Evolutionary conservation across 805 yeast genomes (phyloP).

Genomic region (Ogataea haglerorum): DNA sequence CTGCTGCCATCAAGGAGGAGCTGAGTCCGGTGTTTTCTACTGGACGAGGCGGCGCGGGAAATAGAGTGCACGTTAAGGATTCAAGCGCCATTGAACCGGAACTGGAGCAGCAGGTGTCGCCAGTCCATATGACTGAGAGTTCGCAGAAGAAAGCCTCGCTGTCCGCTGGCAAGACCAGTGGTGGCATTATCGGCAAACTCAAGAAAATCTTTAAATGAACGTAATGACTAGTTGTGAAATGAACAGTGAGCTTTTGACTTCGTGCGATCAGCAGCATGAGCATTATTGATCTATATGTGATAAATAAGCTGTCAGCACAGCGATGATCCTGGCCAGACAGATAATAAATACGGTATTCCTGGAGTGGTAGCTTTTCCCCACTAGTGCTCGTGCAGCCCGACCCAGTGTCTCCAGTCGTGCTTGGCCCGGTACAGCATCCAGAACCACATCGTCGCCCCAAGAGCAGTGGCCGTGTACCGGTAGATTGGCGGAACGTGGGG

Average conservation of each 20-base stretch:
- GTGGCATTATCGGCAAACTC: slow-evolving; percentile 16
- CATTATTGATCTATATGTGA: too few species aligned
- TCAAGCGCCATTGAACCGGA: slow-evolving; percentile 39
- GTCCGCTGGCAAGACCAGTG: not conserved
- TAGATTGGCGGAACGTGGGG: slow-evolving; percentile 63
- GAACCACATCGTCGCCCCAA: slow-evolving; percentile 89
- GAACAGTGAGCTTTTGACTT: not conserved
- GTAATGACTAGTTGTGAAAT: not conserved
- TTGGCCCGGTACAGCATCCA: slow-evolving; percentile 80
- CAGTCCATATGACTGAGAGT: slow-evolving; percentile 24
- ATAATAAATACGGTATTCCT: too few species aligned
- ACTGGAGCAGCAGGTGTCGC: slow-evolving; percentile 41
- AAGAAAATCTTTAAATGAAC: slow-evolving; percentile 18
- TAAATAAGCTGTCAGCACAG: too few species aligned
- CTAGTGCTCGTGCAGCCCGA: slow-evolving; percentile 39
- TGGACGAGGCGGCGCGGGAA: slow-evolving; percentile 59
- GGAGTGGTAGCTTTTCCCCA: not conserved
- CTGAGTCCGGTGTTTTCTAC: slow-evolving; percentile 43
- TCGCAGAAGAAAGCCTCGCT: not conserved
- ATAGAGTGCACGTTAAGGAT: slow-evolving; percentile 40
- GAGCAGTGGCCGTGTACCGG: slow-evolving; percentile 56
- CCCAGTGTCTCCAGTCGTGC: slow-evolving; percentile 65
- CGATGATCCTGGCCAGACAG: too few species aligned
- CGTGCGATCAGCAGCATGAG: not conserved
- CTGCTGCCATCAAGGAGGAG: slow-evolving; percentile 38